phyloP scores from a whole-genome alignment of 2,329 filamentous ascomycete genomes.

The Aspergillus fructus region DNA sequence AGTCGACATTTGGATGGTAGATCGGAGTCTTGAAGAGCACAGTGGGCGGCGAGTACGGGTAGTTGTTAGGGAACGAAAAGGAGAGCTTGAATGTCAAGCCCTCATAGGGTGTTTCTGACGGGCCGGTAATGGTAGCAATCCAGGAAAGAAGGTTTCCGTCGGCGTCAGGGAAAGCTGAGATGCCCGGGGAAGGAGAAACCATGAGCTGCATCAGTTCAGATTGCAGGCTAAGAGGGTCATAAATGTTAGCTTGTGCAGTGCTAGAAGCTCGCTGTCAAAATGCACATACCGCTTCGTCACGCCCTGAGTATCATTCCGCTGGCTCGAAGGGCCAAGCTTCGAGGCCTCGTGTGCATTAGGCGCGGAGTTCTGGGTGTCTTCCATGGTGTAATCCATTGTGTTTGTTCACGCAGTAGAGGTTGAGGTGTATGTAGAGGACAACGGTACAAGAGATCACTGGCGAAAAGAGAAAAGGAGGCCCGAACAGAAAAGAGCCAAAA shows the following conservation, averaged over 20 bases:
- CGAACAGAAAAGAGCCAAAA: constrained; percentile 5
- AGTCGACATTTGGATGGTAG: constrained; percentile 98
- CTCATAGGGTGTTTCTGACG: constrained; percentile 86
- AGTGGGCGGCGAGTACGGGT: constrained; percentile 85
- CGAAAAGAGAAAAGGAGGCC: constrained; percentile 8
- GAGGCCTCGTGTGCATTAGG: constrained; percentile 61
- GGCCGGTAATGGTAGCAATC: constrained; percentile 91
- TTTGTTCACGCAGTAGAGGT: constrained; percentile 3
- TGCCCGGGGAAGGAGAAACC: constrained; percentile 88
- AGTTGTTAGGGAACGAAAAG: constrained; percentile 87
- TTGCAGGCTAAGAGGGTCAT: constrained; percentile 65
- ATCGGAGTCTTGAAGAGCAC: constrained; percentile 98
- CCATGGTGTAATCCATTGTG: constrained; percentile 56
- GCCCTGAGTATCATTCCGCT: constrained; percentile 67
- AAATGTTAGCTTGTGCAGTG: neutral
- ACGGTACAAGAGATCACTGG: neutral
- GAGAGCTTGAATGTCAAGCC: constrained; percentile 87
- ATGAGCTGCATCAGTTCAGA: constrained; percentile 98
- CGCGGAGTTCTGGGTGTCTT: constrained; percentile 67
- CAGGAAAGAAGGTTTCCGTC: constrained; percentile 89
- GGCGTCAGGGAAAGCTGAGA: constrained; percentile 89
- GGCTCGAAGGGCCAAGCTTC: constrained; percentile 57
- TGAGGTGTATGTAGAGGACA: no score
- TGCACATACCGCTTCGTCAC: constrained; percentile 69
- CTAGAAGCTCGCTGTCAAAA: neutral